Evolutionary conservation across 2,329 filamentous ascomycete species (phyloP).

Genomic region (Xylariomycetidae sp.): DNA sequence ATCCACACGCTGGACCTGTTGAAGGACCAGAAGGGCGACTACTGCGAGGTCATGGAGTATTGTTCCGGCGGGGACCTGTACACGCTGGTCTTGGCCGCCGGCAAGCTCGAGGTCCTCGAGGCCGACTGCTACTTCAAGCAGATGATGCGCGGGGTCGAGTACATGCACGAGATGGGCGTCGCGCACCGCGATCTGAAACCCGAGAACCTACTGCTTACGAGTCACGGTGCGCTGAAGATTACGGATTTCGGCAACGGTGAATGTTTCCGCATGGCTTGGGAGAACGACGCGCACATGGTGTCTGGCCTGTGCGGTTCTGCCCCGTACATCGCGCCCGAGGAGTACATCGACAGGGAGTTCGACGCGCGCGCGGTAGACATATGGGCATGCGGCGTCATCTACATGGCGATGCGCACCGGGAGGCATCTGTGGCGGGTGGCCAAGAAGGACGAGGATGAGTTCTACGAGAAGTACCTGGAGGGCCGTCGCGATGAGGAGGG

Average conservation of each 20-base stretch:
- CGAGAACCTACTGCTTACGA: constrained; percentile 91
- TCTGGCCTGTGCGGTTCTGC: constrained; percentile 93
- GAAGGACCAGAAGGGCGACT: constrained; percentile 94
- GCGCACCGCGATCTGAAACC: constrained; percentile 96
- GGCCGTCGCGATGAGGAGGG: constrained; percentile 91
- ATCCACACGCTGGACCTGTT: constrained; percentile 96
- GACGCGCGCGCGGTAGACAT: constrained; percentile 96
- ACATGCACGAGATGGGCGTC: constrained; percentile 99
- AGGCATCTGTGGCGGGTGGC: constrained; percentile 96
- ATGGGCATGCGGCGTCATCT: constrained; percentile 98
- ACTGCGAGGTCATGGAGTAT: constrained; percentile 99
- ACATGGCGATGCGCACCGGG: constrained; percentile 99
- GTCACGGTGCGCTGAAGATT: constrained; percentile 89
- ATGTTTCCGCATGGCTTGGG: constrained; percentile 99
- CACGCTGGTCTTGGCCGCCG: constrained; percentile 83
- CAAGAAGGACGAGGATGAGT: constrained; percentile 94
- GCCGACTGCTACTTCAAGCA: constrained; percentile 99
- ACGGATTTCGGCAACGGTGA: constrained; percentile 99
- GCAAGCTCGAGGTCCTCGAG: constrained; percentile 86
- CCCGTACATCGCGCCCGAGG: constrained; percentile 95
- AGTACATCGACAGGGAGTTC: constrained; percentile 93
- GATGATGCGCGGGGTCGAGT: constrained; percentile 97
- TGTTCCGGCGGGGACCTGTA: constrained; percentile 96
- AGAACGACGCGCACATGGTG: constrained; percentile 97
- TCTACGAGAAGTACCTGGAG: constrained; percentile 90